Conservation (phyloP, 1,284 basidiomycete species). For the Boletellus deceptivus region DNA sequence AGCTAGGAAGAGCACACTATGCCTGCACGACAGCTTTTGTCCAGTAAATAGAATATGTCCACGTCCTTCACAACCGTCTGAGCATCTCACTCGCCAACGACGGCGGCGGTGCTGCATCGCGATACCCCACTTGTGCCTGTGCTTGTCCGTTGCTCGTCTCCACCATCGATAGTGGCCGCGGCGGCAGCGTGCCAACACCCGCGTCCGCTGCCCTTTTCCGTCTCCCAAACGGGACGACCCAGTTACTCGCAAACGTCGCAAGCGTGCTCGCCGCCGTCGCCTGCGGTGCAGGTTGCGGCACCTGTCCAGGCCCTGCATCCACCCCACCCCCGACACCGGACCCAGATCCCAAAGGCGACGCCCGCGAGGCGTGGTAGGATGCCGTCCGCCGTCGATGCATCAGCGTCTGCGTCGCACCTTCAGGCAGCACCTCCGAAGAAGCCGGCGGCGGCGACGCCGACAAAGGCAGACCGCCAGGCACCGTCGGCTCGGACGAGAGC, state of each 20-base stretch:
- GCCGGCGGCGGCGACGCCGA: slow-evolving; percentile 55
- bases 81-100: slow-evolving; percentile 44
- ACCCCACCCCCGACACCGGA: neutral
- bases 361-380: slow-evolving; percentile 53
- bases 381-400: slow-evolving; percentile 49
- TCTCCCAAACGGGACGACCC: slow-evolving; percentile 61
- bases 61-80: slow-evolving; percentile 34
- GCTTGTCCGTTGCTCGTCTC: slow-evolving; percentile 14
- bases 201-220: slow-evolving; percentile 41
- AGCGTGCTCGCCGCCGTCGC: slow-evolving; percentile 44
- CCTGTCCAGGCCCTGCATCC: neutral
- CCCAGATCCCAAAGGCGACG: slow-evolving; percentile 44
- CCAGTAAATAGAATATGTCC: too few species aligned
- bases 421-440: neutral
- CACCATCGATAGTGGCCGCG: too few species aligned
- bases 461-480: slow-evolving; percentile 46
- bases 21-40: too few species aligned
- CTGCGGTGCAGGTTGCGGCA: neutral
- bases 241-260: slow-evolving; percentile 63
- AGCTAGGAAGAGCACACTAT: too few species aligned
- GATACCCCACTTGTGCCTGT: neutral
- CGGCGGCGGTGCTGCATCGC: slow-evolving; percentile 7
- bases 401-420: slow-evolving; percentile 47
- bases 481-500: slow-evolving; percentile 41
- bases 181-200: too few species aligned